These are phyloP conservation scores for Eleusine indica DNA, from an alignment of 176 grass and related monocot genomes.

Conservation along the genomic window DNA sequence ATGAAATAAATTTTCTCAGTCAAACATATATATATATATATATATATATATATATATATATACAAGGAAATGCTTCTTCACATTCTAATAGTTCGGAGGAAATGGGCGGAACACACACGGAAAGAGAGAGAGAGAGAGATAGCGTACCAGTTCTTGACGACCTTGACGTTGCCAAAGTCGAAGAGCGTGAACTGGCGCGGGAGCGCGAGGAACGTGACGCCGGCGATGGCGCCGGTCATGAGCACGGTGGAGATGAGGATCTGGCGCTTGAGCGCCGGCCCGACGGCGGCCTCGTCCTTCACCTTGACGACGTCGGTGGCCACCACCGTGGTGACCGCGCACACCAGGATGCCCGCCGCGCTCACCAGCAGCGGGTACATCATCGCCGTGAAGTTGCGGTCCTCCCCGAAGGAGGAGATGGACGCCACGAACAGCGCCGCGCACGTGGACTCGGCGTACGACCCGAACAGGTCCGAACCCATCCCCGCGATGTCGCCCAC, in stretches of 20 bases:
- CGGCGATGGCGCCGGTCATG: slow-evolving; percentile 62
- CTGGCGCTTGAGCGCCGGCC: slow-evolving; percentile 54
- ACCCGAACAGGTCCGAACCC: slow-evolving; percentile 90
- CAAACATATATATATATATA: no score
- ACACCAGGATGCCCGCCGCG: slow-evolving; percentile 61
- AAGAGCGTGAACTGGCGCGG: slow-evolving; percentile 69
- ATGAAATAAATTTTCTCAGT: not conserved
- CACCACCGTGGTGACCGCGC: slow-evolving; percentile 58
- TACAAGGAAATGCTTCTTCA: no score
- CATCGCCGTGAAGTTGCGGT: slow-evolving; percentile 58
- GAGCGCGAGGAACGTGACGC: slow-evolving; percentile 55
- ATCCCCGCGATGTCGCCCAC: slow-evolving; percentile 93
- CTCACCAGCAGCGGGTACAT: slow-evolving; percentile 73
- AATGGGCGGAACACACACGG: no score
- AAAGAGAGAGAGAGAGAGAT: no score
- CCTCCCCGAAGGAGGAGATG: slow-evolving; percentile 71
- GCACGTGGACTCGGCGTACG: slow-evolving; percentile 89
- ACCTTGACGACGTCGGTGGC: slow-evolving; percentile 55
- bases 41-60: no score
- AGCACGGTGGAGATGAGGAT: slow-evolving; percentile 79
- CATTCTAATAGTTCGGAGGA: no score
- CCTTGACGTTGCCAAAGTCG: slow-evolving; percentile 58
- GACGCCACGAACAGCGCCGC: slow-evolving; percentile 83
- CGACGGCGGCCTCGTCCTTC: slow-evolving; percentile 30
- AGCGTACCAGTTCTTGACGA: slow-evolving; percentile 61